Percentiles rank a stretch among this genome's conserved stretches.
Evolutionary conservation across 2,329 filamentous ascomycete genomes (phyloP).

Genomic region (Alternaria brassicicola): DNA sequence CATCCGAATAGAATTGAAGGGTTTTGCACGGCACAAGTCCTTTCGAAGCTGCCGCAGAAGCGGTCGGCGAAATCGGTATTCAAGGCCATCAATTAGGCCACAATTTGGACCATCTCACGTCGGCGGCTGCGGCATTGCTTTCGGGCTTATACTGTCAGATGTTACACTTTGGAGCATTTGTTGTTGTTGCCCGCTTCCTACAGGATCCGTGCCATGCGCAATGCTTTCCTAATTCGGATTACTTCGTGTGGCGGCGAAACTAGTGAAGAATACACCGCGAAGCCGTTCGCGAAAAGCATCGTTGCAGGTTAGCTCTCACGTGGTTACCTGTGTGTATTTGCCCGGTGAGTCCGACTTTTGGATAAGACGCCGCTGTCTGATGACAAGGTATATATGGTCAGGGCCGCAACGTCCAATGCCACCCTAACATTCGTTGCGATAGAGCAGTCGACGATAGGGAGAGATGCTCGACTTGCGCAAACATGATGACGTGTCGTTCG

Average conservation of each 20-base stretch:
- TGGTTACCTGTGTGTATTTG: conserved; percentile 6
- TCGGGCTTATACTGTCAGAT: neutral
- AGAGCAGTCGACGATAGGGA: neutral
- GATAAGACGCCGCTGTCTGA: conserved; percentile 1
- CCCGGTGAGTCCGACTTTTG: neutral
- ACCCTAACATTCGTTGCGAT: neutral
- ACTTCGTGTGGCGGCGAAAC: conserved; percentile 3
- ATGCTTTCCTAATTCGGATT: conserved; percentile 18
- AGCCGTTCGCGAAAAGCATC: conserved; percentile 16
- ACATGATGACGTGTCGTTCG: neutral
- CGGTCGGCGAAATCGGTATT: neutral
- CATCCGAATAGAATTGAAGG: neutral
- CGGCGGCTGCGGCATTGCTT: conserved; percentile 2
- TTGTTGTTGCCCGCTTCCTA: neutral
- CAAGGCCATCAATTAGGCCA: neutral
- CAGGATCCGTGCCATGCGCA: conserved; percentile 11
- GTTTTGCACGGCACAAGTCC: neutral
- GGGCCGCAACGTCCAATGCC: neutral
- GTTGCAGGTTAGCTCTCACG: conserved; percentile 22
- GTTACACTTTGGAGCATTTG: conserved; percentile 1
- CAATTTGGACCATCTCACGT: neutral
- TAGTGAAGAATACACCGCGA: conserved; percentile 11
- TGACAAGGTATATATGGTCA: conserved; percentile 4
- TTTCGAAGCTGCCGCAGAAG: neutral
- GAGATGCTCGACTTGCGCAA: neutral